These are phyloP conservation scores for Solanum tacnaense DNA, from an alignment of 257 asterid genomes.

Conservation along the genomic window DNA sequence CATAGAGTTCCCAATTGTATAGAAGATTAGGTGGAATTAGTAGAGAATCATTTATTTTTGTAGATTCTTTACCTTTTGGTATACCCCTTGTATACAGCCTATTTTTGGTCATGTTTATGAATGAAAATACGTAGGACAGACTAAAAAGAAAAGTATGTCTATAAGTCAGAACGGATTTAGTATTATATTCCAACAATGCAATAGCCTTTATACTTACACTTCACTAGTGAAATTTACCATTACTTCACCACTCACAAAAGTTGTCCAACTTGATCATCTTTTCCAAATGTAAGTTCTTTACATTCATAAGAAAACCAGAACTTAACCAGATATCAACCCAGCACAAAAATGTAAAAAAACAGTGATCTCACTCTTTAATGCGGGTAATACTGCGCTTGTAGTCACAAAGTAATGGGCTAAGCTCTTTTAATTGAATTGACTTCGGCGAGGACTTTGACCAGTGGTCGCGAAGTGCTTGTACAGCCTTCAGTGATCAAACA, in stretches of 20 bases:
- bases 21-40: background rate
- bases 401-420: constrained; percentile 73
- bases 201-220: background rate
- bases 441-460: constrained; percentile 61
- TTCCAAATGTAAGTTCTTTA: background rate
- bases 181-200: background rate
- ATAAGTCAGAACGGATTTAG: background rate
- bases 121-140: background rate
- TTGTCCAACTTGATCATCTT: background rate
- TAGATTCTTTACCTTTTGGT: background rate
- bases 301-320: background rate
- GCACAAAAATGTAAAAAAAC: constrained; percentile 1
- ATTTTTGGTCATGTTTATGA: background rate
- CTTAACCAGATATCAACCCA: background rate
- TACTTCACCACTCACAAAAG: background rate
- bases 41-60: background rate
- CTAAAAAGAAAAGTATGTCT: background rate
- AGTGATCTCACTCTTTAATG: constrained; percentile 54
- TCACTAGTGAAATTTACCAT: background rate
- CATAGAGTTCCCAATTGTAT: background rate
- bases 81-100: background rate
- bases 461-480: constrained; percentile 62
- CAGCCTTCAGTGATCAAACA: constrained; percentile 35
- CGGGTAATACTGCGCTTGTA: constrained; percentile 58
- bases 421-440: constrained; percentile 69